Evolutionary conservation across 2,329 filamentous ascomycete species (phyloP), one percentile per base, ranked within the genome.

Genomic region (Metarhizium anisopliae): DNA sequence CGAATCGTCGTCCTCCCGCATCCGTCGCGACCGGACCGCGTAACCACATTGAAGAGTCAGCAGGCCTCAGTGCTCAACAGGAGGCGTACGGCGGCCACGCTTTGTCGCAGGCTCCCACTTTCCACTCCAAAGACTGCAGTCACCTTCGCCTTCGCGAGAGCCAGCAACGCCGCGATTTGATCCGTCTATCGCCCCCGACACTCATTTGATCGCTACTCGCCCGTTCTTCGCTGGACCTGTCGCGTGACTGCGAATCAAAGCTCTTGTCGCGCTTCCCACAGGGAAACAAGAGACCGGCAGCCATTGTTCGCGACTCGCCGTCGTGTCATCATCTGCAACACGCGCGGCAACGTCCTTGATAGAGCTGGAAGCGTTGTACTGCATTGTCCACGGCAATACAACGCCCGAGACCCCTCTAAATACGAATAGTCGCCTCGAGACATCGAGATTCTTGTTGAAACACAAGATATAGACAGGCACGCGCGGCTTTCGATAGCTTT

Each of bases 1-100:
- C 52, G 45, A 53, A 36, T 42, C 52, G 20, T 43, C 36, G 25
- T 51, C 45, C 32, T 53, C 58, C 59, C 60, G 58, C 59, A 60
- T 60, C 59, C 62, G 63, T 66, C 64, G 65, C 64, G 64, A 63
- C 64, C 53, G 58, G 61, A 67, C 65, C 66, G 64, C 65, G 65
- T 67, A 65, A 65, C 62, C 61, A 45, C 25, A 40, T 56, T 51
- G 54, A 60, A 53, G 47, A 38, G 55, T 56, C 55, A 47, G 55
- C 47, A 51, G 54, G 50, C 32, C 32, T 35, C 32, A 35, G 32
- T 35, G 43, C 56, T 29, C 52, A 56, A 52, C 51, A 8, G 10
- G 10, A 29, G 52, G 7, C 45, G 20, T 30, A 47, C 40, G 50
- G 55, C 55, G 11, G 50, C 51, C 38, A 18, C 18, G 30, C 18